phyloP scores from a whole-genome alignment of 441 rosid genomes.

The Daphne laureola region DNA sequence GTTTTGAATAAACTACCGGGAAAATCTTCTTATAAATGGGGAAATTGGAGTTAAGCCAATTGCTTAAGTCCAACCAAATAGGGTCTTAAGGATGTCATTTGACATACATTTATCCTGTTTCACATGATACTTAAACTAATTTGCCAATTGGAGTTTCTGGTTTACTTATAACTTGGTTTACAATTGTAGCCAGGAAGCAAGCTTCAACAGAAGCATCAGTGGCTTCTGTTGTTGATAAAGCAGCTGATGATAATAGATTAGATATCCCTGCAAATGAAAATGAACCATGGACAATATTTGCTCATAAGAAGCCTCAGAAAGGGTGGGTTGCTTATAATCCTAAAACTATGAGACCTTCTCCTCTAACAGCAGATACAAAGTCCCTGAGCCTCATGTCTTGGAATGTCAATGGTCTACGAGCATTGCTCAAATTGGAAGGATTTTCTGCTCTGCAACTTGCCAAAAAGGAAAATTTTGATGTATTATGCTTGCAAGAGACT shows the following conservation, averaged over 20 bases:
- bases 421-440: conserved; percentile 58
- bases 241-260: conserved; percentile 16
- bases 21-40: no score
- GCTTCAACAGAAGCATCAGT: conserved; percentile 22
- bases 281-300: conserved; percentile 84
- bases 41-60: no score
- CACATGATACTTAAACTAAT: no score
- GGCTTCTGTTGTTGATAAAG: conserved; percentile 21
- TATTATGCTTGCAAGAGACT: conserved; percentile 93
- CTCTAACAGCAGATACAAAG: conserved; percentile 35
- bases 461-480: conserved; percentile 71
- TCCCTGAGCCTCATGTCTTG: conserved; percentile 69
- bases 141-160: not conserved
- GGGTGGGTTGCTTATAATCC: conserved; percentile 84
- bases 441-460: conserved; percentile 82
- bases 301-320: conserved; percentile 92
- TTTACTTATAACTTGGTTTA: conserved; percentile 12
- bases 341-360: conserved; percentile 62
- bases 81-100: conserved; percentile 9
- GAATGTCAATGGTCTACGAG: conserved; percentile 94
- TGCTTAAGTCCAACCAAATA: no score
- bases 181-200: conserved; percentile 21
- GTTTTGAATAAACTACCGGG: no score
- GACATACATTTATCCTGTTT: no score
- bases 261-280: conserved; percentile 20